These are phyloP conservation scores for Ophiostoma sp. DNA, from an alignment of 2,329 filamentous ascomycete genomes.

Conservation along the genomic window DNA sequence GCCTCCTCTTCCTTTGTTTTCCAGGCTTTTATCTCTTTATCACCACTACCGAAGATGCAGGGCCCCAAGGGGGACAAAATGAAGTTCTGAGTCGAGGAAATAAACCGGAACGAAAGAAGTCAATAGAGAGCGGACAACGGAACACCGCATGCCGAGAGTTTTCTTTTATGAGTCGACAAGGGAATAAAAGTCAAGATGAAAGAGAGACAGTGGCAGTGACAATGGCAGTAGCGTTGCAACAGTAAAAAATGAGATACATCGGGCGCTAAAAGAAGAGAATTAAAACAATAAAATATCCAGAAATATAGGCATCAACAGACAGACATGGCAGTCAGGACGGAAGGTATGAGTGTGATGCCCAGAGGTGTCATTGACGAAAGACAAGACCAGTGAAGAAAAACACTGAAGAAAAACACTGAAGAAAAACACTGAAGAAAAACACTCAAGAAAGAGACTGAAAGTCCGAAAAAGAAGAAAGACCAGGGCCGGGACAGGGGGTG, in stretches of 20 bases:
- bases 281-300: not conserved
- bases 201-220: not conserved
- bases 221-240: not conserved
- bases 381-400: not conserved
- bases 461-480: not conserved
- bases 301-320: not conserved
- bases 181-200: not conserved
- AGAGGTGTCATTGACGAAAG: not conserved
- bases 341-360: not conserved
- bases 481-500: not conserved
- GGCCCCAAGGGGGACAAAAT: not conserved
- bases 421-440: not conserved
- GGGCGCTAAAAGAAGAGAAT: not conserved
- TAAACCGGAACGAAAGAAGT: not conserved
- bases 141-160: not conserved
- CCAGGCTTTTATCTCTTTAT: not conserved
- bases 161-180: not conserved
- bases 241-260: not conserved
- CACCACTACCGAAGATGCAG: not conserved
- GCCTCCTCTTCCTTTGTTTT: not conserved
- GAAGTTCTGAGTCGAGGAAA: not conserved
- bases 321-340: not conserved
- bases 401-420: no score
- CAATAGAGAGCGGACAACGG: not conserved
- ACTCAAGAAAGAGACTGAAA: not conserved